Percentiles rank a stretch among this genome's conserved stretches.
Conservation (phyloP, 169 alveolate species). For the Cryptosporidium sp. region DNA sequence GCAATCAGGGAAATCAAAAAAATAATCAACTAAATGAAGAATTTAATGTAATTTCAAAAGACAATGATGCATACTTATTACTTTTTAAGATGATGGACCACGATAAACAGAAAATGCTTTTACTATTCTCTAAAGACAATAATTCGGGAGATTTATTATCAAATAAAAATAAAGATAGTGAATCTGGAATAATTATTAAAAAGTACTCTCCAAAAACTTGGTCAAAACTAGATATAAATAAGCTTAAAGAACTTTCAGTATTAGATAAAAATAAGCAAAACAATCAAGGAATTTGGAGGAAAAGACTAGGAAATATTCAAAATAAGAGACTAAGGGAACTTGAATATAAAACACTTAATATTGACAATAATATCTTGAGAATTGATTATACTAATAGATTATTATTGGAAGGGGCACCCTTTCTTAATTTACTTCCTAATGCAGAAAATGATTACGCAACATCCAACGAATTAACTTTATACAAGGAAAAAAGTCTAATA, state of each 20-base stretch:
- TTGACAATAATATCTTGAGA: slow-evolving; percentile 6
- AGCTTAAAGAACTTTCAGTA: slow-evolving; percentile 15
- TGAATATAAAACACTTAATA: neutral
- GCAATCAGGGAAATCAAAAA: neutral
- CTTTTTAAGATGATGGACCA: slow-evolving; percentile 19
- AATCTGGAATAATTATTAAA: slow-evolving; percentile 9
- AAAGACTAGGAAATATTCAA: neutral
- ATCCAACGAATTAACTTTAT: slow-evolving; percentile 38
- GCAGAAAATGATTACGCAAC: neutral
- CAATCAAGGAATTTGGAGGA: neutral
- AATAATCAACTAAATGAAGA: neutral
- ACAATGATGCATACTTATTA: slow-evolving; percentile 37
- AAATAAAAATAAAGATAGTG: neutral
- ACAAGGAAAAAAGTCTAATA: slow-evolving; percentile 40
- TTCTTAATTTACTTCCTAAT: slow-evolving; percentile 14
- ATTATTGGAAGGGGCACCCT: slow-evolving; percentile 11
- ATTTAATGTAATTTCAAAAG: slow-evolving; percentile 29
- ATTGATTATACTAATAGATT: slow-evolving; percentile 23
- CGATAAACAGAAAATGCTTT: slow-evolving; percentile 22
- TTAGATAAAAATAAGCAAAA: slow-evolving; percentile 1
- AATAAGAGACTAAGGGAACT: neutral
- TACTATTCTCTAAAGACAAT: neutral
- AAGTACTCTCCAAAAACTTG: slow-evolving; percentile 44
- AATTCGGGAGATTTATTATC: neutral
- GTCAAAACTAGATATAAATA: slow-evolving; percentile 18